Evolutionary conservation across 441 rosid species (phyloP).

Genomic region (Hypseocharis bilobata): DNA sequence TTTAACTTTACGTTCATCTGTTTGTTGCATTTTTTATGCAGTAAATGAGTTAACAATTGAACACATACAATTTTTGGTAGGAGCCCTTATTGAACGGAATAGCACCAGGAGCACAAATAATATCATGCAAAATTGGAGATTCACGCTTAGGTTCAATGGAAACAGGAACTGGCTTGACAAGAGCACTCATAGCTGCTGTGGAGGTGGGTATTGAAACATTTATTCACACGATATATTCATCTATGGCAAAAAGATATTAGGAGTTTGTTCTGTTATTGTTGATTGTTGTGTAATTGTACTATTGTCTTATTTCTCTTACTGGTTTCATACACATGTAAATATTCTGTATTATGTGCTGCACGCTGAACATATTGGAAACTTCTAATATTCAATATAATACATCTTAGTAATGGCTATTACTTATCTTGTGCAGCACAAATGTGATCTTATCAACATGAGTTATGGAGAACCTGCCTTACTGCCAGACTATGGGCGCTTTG

Average conservation of each 20-base stretch:
- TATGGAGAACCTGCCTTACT: conserved; percentile 76
- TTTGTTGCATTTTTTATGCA: conserved; percentile 20
- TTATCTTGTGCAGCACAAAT: conserved; percentile 63
- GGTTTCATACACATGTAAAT: conserved; percentile 6
- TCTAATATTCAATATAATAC: conserved; percentile 14
- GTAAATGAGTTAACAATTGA: conserved; percentile 18
- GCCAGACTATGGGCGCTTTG: conserved; percentile 95
- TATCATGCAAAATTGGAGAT: conserved; percentile 97
- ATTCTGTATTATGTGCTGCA: conserved; percentile 3
- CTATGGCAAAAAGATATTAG: not conserved
- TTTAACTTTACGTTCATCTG: conserved; percentile 12
- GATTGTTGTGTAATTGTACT: not conserved
- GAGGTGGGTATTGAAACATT: conserved; percentile 46
- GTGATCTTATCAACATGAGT: conserved; percentile 98
- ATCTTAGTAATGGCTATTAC: conserved; percentile 13
- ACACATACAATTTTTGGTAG: conserved; percentile 31
- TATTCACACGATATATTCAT: conserved; percentile 2
- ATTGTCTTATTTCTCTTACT: conserved; percentile 1
- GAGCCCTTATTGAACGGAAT: conserved; percentile 85
- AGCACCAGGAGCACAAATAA: conserved; percentile 93
- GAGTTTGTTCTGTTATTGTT: not conserved
- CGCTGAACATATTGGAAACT: not conserved
- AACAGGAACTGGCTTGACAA: conserved; percentile 93
- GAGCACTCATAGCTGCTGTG: conserved; percentile 84
- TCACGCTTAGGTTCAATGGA: conserved; percentile 91